Conservation (phyloP, 164 flowering plant genomes). For the Chimonanthus salicifolius region DNA sequence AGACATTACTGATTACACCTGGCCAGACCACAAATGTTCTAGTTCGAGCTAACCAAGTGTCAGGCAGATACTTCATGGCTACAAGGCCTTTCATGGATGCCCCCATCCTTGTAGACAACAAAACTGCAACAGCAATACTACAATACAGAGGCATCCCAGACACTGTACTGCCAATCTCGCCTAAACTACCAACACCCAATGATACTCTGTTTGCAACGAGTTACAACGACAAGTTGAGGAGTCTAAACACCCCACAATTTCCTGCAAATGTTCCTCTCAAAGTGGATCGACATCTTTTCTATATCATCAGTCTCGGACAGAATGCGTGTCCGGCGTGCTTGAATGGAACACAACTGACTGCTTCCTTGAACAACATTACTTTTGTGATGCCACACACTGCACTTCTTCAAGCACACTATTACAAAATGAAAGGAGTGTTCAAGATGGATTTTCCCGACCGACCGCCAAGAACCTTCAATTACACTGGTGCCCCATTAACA, state of each 20-base stretch:
- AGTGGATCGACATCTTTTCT: slow-evolving; percentile 41
- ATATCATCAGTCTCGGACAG: slow-evolving; percentile 36
- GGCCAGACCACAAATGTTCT: slow-evolving; percentile 57
- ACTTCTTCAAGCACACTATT: slow-evolving; percentile 48
- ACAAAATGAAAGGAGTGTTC: slow-evolving; percentile 33
- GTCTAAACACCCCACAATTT: slow-evolving; percentile 36
- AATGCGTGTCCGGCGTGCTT: slow-evolving; percentile 36
- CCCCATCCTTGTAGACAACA: slow-evolving; percentile 42
- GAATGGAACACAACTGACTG: slow-evolving; percentile 35
- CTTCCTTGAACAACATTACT: slow-evolving; percentile 45
- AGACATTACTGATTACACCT: slow-evolving; percentile 38
- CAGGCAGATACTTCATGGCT: slow-evolving; percentile 47
- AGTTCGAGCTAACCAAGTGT: slow-evolving; percentile 26
- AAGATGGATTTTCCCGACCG: slow-evolving; percentile 45
- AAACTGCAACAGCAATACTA: slow-evolving; percentile 45
- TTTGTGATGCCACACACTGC: slow-evolving; percentile 41
- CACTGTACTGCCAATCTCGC: slow-evolving; percentile 32
- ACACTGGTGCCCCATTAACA: slow-evolving; percentile 50
- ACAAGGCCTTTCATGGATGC: slow-evolving; percentile 39
- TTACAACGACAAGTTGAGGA: slow-evolving; percentile 29
- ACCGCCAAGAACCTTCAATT: slow-evolving; percentile 39
- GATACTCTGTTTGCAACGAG: slow-evolving; percentile 30
- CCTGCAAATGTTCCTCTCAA: slow-evolving; percentile 45
- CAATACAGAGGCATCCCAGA: slow-evolving; percentile 45
- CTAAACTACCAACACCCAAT: slow-evolving; percentile 33